Percentiles rank a stretch among this genome's conserved stretches.
phyloP scores from a whole-genome alignment of 768 basidiomycete genomes.

The Coprinopsis sp. region DNA sequence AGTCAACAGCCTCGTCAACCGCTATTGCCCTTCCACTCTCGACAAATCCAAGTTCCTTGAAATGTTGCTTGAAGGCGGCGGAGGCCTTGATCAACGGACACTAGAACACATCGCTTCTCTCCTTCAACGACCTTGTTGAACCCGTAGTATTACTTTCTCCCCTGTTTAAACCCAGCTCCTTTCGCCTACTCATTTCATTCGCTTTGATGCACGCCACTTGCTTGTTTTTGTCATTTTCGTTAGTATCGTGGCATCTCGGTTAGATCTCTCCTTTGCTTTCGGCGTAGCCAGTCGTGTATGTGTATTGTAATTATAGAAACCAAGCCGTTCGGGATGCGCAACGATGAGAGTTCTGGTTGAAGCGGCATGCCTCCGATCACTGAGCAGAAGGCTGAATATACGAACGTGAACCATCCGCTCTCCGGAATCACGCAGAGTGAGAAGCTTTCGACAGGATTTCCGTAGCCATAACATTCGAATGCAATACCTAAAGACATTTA shows the following conservation, averaged over 20 bases:
- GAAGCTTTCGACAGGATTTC: too few relatives aligned
- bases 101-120: constrained; percentile 33
- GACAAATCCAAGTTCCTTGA: constrained; percentile 29
- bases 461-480: too few relatives aligned
- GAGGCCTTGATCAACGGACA: constrained; percentile 46
- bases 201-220: not conserved
- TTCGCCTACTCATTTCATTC: constrained; percentile 1
- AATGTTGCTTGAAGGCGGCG: constrained; percentile 31
- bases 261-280: not conserved
- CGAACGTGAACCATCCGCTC: not conserved
- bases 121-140: constrained; percentile 16
- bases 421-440: too few relatives aligned
- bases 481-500: too few relatives aligned
- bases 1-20: constrained; percentile 32
- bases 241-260: not conserved
- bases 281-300: not conserved
- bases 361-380: not conserved
- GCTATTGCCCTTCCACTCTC: constrained; percentile 18
- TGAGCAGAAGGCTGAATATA: not conserved
- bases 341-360: constrained; percentile 1
- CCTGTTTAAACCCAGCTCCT: not conserved
- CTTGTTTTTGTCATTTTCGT: not conserved
- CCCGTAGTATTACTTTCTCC: not conserved
- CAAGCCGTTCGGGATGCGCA: constrained; percentile 5
- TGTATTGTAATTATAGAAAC: constrained; percentile 3